phyloP scores from a whole-genome alignment of 495 filamentous ascomycete species.

The Xylaria cubensis region DNA sequence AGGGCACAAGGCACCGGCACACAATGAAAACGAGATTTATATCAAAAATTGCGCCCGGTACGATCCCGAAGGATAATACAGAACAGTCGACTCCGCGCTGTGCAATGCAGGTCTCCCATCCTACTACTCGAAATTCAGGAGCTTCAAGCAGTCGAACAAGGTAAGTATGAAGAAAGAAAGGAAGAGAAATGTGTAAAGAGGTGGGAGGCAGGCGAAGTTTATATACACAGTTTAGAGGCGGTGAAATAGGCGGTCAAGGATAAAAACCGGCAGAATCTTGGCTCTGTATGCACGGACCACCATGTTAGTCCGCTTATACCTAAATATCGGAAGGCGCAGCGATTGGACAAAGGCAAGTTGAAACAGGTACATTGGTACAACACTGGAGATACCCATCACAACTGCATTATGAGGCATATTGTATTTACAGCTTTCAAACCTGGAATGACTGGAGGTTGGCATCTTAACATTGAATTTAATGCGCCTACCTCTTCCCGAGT shows the following conservation, averaged over 20 bases:
- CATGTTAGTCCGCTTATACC: too few species aligned
- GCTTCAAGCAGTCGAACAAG: conserved; percentile 68
- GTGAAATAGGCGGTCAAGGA: conserved; percentile 19
- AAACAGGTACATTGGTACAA: too few species aligned
- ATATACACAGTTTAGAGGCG: conserved; percentile 31
- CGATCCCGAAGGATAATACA: conserved; percentile 76
- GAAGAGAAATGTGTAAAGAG: conserved; percentile 26
- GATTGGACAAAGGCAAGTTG: not conserved
- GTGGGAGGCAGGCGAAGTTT: conserved; percentile 27
- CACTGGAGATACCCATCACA: too few species aligned
- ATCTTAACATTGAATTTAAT: too few species aligned
- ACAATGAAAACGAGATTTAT: conserved; percentile 35
- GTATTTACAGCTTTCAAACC: too few species aligned
- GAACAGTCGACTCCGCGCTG: conserved; percentile 72
- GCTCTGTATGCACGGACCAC: not conserved
- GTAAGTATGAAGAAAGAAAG: conserved; percentile 76
- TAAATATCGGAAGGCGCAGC: not conserved
- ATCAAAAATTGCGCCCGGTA: conserved; percentile 52
- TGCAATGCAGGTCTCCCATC: conserved; percentile 78
- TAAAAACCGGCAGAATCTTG: conserved; percentile 23
- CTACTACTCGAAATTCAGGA: conserved; percentile 67
- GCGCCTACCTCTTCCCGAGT: too few species aligned
- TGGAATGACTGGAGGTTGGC: too few species aligned
- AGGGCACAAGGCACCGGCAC: conserved; percentile 31
- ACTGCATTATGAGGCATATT: too few species aligned